These are phyloP conservation scores for Celoporthe dispersa DNA, from an alignment of 2,329 filamentous ascomycete genomes.

Conservation along the genomic window DNA sequence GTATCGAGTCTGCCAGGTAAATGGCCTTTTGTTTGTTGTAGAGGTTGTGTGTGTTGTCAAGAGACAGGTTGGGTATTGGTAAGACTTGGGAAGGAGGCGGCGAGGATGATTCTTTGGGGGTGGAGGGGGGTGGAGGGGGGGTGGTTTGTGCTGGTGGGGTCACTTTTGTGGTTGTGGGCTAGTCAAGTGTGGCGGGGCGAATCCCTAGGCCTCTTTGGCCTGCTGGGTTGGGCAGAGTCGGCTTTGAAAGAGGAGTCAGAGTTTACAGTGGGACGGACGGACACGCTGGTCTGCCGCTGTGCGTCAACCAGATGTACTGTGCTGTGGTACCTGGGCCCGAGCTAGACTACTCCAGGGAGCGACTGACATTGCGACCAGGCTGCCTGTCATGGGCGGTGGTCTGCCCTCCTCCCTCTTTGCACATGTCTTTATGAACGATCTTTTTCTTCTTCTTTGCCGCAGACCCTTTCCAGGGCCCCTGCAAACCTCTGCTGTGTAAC, in stretches of 20 bases:
- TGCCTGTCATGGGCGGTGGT: no score
- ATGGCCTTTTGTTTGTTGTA: neutral
- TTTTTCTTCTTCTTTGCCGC: no score
- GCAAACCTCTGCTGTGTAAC: no score
- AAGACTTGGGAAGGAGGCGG: conserved; percentile 2
- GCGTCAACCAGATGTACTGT: no score
- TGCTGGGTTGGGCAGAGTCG: neutral
- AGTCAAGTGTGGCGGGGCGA: conserved; percentile 20
- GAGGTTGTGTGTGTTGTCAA: neutral
- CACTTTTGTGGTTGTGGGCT: conserved; percentile 29
- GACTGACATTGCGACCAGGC: no score
- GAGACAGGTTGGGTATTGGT: neutral
- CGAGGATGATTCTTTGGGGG: conserved; percentile 18
- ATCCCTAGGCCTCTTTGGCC: neutral
- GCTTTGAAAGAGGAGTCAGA: neutral
- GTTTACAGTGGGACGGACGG: neutral
- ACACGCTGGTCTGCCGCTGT: neutral
- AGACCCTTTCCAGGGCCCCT: no score
- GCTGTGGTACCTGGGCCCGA: no score
- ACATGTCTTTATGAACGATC: no score
- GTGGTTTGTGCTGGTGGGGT: conserved; percentile 28
- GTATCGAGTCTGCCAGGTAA: conserved; percentile 62
- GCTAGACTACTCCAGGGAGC: no score
- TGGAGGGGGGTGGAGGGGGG: conserved; percentile 2
- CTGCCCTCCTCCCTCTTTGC: neutral